Evolutionary conservation across 169 alveolate genomes (phyloP).

Genomic region (Cryptosporidium sp.): DNA sequence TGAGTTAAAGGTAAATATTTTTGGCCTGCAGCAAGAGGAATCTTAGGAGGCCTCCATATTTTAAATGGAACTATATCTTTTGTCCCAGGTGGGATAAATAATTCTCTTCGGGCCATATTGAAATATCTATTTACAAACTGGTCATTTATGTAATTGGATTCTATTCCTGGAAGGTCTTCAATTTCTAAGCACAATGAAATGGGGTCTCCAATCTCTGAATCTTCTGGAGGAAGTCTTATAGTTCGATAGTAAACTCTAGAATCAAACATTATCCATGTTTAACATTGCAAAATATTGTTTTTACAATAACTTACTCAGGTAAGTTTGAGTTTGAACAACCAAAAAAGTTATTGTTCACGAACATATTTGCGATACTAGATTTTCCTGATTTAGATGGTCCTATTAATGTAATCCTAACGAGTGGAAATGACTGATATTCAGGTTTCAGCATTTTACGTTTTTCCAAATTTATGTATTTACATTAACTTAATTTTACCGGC

Average conservation of each 20-base stretch:
- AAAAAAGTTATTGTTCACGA: slow-evolving; percentile 27
- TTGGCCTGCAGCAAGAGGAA: slow-evolving; percentile 67
- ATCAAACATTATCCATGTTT: neutral
- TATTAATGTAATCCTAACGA: slow-evolving; percentile 56
- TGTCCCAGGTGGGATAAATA: slow-evolving; percentile 56
- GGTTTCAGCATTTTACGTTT: slow-evolving; percentile 50
- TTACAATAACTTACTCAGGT: slow-evolving; percentile 54
- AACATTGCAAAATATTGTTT: neutral
- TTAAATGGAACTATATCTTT: slow-evolving; percentile 57
- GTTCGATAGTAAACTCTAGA: slow-evolving; percentile 54
- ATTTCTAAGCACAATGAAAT: slow-evolving; percentile 67
- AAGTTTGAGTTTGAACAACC: slow-evolving; percentile 5
- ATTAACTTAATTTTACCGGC: slow-evolving; percentile 19
- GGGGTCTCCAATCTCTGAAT: slow-evolving; percentile 63
- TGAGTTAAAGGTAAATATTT: slow-evolving; percentile 62
- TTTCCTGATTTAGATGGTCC: slow-evolving; percentile 72
- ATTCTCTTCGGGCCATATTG: slow-evolving; percentile 59
- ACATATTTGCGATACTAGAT: slow-evolving; percentile 61
- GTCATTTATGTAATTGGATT: slow-evolving; percentile 15
- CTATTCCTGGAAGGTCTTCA: slow-evolving; percentile 75
- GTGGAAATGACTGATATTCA: slow-evolving; percentile 67
- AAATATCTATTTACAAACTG: slow-evolving; percentile 54
- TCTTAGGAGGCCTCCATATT: slow-evolving; percentile 70
- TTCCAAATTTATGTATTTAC: neutral
- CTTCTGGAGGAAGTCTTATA: slow-evolving; percentile 67